Evolutionary conservation across 179 eudicot species (phyloP), one percentile per base, ranked within the genome.

Genomic region (Silene coronaria): DNA sequence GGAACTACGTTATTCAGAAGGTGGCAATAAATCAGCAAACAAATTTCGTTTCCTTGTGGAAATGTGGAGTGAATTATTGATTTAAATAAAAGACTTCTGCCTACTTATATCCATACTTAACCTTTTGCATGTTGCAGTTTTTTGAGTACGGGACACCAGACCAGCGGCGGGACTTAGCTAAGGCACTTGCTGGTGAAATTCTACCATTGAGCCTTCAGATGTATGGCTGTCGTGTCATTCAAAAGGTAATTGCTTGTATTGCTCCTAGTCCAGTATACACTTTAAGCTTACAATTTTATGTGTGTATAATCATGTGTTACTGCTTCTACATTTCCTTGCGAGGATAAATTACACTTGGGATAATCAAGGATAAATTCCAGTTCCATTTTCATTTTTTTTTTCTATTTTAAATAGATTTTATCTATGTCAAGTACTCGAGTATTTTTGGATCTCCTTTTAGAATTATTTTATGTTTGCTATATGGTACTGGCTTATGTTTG

Each of bases 1-100:
- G 98, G n/a, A 92, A 94, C 81, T 94, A 94, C 78, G 98, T 94
- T 8, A 92, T 92, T 76, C 99, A 95, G 75, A 95, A 95, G 99
- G 98, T 93, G 75, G 48, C 73, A 57, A 32, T 74, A 32, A n/a
- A 32, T 23, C 26, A n/a, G 51, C 36, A 67, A 67, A 24, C 45
- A 74, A 53, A 16, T 19, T 77, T 53, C 70, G 16, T 27, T 24
- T 58, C 71, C 10, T 68, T 68, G 57, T 38, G 71, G 6, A 42
- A 13, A 65, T 9, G 9, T 32, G 24, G 26, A n/a, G 48, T 34
- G 70, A 8, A 16, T 34, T 19, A 66, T 21, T 38, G 19, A 36
- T 32, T 70, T 45, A 8, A 28, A 12, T 30, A 17, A 27, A 63
- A 51, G 60, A 72, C 19, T 17, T 24, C 23, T 69, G 34, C 64